These are phyloP conservation scores for Endotrypanum monterogeii DNA, from an alignment of 208 protist genomes.

Conservation along the genomic window DNA sequence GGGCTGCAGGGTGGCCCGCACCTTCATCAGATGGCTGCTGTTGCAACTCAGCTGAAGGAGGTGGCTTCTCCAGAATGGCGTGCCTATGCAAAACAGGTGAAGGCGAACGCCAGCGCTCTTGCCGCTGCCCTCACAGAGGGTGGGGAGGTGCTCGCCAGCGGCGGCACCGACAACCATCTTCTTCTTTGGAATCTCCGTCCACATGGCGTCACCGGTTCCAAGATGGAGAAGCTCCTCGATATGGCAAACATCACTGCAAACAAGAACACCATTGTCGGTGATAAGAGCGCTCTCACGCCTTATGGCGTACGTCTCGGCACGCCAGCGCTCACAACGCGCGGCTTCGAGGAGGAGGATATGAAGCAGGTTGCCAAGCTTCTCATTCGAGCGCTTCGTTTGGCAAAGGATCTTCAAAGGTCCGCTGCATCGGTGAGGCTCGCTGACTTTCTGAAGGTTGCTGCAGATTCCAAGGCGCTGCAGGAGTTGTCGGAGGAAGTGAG, in stretches of 20 bases:
- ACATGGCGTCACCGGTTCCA: conserved; percentile 94
- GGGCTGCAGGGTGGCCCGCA: conserved; percentile 98
- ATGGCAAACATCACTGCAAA: conserved; percentile 93
- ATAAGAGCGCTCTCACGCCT: conserved; percentile 93
- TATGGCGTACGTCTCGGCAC: conserved; percentile 96
- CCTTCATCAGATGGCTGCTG: conserved; percentile 97
- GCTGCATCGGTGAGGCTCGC: conserved; percentile 70
- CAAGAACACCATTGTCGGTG: conserved; percentile 97
- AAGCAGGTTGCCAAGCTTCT: conserved; percentile 91
- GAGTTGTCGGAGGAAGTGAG: conserved; percentile 81
- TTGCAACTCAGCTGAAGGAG: conserved; percentile 96
- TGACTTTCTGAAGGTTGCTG: conserved; percentile 68
- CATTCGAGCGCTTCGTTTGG: conserved; percentile 81
- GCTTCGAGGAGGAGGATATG: conserved; percentile 93
- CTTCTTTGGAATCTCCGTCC: conserved; percentile 97
- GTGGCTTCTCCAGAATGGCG: conserved; percentile 95
- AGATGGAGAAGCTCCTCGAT: conserved; percentile 96
- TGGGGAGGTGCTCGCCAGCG: conserved; percentile 95
- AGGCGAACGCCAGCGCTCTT: conserved; percentile 89
- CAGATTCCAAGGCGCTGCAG: conserved; percentile 46
- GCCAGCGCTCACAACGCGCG: conserved; percentile 95
- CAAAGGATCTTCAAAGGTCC: conserved; percentile 72
- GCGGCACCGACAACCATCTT: conserved; percentile 98
- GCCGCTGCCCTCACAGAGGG: conserved; percentile 72
- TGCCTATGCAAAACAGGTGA: conserved; percentile 92